Evolutionary conservation across 73 alveolate genomes (phyloP), one percentile per base, ranked within the genome.

Genomic region (Paramecium tetraurelia): DNA sequence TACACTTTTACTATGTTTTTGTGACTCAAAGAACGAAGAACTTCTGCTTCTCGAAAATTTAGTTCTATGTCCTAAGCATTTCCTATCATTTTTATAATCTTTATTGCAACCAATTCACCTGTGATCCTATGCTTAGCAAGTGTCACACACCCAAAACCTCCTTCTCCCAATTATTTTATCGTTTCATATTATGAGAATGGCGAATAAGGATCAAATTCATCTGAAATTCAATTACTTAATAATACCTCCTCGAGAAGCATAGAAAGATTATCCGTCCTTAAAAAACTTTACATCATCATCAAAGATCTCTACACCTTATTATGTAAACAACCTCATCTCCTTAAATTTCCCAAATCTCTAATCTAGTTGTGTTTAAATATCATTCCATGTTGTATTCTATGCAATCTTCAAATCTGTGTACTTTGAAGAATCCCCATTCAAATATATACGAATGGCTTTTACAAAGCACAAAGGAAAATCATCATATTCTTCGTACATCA

Each of bases 101-200:
- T 98, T 31, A 98, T 96, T 8, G 99, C 99, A 11, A 96, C 98
- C 93, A 95, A 92, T 57, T 97, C 98, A 36, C 96, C 89, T 24
- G 99, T 96, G 38, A 93, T 70, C 57, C 95, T 95, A 85, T 97
- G 99, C 43, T 93, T 95, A 57, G 96, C 98, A 31, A 98, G 92
- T 20, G 93, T 96, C 18, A 98, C 99, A 63, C 95, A 92, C 27
- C 99, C 99, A 89, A 96, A 98, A 0, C 99, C 99, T 7, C 99
- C 99, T 86, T 98, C 92, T 12, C 99, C 99, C 40, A 93, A 86
- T 27, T 76, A 44, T 83, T 85, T 93, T 48, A 94, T 94, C 94
- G 95, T 93, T 46, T 80, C 83, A 70, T 95, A 89, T 29, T 93
- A 58, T 16, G 90, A 77, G 38, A 88, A 75, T 53, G 92, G 86